Percentiles rank a stretch among this genome's conserved stretches.
These are phyloP conservation scores for Bisporella sp. DNA, from an alignment of 2,329 filamentous ascomycete species.

Conservation along the genomic window DNA sequence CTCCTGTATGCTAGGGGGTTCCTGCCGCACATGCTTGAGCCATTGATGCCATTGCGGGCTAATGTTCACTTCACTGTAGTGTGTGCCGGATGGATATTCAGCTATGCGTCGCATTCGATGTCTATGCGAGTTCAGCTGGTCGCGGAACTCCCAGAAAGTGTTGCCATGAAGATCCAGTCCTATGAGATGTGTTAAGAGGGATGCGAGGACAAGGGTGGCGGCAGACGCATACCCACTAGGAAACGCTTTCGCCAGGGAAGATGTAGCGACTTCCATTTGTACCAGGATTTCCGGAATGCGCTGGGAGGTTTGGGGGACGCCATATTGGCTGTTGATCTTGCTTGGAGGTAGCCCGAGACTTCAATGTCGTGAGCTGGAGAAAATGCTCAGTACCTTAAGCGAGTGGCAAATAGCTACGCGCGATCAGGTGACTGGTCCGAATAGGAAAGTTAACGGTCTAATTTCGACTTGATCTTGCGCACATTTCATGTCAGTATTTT, in stretches of 20 bases:
- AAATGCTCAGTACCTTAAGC: too few species aligned
- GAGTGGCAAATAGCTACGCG: too few species aligned
- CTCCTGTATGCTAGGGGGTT: slow-evolving; percentile 50
- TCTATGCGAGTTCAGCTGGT: slow-evolving; percentile 30
- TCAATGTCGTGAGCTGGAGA: too few species aligned
- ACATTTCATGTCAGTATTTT: too few species aligned
- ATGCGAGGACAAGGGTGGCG: background rate
- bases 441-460: too few species aligned
- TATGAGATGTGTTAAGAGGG: slow-evolving; percentile 23
- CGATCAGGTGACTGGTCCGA: too few species aligned
- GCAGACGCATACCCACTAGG: slow-evolving; percentile 45
- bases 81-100: slow-evolving; percentile 46
- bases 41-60: slow-evolving; percentile 62
- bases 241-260: slow-evolving; percentile 58
- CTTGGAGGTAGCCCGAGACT: too few species aligned
- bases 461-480: too few species aligned
- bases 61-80: slow-evolving; percentile 48
- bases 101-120: slow-evolving; percentile 55
- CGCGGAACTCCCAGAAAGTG: slow-evolving; percentile 63
- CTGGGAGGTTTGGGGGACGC: slow-evolving; percentile 16
- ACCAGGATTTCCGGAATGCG: slow-evolving; percentile 36
- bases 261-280: slow-evolving; percentile 54
- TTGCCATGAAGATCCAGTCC: slow-evolving; percentile 59
- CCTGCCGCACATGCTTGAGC: slow-evolving; percentile 52
- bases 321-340: background rate